Base-by-base conservation (phyloP, 2,329 filamentous ascomycete species). In the Pseudogymnoascus sp. region DNA sequence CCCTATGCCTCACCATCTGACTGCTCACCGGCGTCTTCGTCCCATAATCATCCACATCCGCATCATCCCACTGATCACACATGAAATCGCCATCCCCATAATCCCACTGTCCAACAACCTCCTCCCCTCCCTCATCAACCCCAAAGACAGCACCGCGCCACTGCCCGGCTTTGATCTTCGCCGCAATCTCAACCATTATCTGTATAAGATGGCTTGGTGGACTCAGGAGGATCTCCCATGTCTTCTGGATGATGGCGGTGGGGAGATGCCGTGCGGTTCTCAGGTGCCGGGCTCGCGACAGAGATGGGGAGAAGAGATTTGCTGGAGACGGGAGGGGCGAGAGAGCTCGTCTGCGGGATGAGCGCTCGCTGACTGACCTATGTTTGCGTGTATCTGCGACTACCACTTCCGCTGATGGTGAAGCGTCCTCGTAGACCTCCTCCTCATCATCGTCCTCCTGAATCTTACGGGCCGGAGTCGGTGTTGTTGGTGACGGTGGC, bases 171-270 rank as follows among this genome's bases (percentile, higher is more conserved):
- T 87, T 83, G 66, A 96, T 91, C 66, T 84, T 86, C 0, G 89
- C 87, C 0, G 92, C 90, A 63, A 96, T 90, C 63, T 86, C 86
- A 3, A 96, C 82, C 81, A 96, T 92, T 42, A 96, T 79, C 25
- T 85, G 81, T 37, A 96, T 83, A 1, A 96, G 82, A 69, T 93
- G 86, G 36, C 88, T 84, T 0, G 93, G 91, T n/a, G 91, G 91
- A 0, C 89, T 86, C 12, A 96, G 77, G 3, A 96, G 81, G 31
- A 95, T 82, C 61, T 90, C 86, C 66, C 84, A 87, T 0, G 91
- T 92, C 75, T 90, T 93, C 63, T 88, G 84, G 25, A 96, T 82
- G 31, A 96, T 83, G 2, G 86, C 82, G 60, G 84, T 78, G 0
- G 85, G 83, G 31, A 88, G 77, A 46, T 81, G 77, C 61, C 80